A percentile compares a stretch with the other conserved stretches of the same genome.
Conservation (phyloP, 495 filamentous ascomycete genomes). For the Penicillium goetzii region DNA sequence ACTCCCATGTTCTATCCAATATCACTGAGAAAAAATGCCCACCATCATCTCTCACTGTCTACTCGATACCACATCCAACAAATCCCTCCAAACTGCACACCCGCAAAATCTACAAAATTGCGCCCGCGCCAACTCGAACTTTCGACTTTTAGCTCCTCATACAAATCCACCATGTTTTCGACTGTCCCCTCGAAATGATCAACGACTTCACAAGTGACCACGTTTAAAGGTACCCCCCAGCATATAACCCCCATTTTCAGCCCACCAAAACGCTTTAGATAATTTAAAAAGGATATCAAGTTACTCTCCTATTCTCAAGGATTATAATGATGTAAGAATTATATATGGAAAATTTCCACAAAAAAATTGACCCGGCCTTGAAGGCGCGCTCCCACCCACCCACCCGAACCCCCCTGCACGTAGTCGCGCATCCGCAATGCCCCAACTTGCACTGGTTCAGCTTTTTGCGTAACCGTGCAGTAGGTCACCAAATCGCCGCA, state of each 20-base stretch:
- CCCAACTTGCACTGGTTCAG: background rate
- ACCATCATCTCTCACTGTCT: too few species aligned
- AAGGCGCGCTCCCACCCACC: background rate
- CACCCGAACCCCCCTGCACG: background rate
- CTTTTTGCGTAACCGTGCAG: background rate
- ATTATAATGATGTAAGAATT: background rate
- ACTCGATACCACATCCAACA: too few species aligned
- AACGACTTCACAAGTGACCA: too few species aligned
- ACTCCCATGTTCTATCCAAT: too few species aligned
- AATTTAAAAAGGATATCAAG: background rate
- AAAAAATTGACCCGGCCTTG: background rate
- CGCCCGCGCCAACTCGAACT: background rate
- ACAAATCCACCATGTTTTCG: background rate
- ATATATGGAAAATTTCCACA: background rate
- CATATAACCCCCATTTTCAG: background rate
- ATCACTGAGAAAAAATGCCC: too few species aligned
- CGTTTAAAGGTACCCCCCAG: too few species aligned
- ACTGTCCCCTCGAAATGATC: background rate
- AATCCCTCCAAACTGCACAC: too few species aligned
- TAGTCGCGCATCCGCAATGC: background rate
- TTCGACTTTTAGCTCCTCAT: background rate
- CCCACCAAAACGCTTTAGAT: background rate
- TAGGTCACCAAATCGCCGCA: background rate
- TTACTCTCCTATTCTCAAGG: background rate
- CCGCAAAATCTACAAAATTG: too few species aligned